Evolutionary conservation across 2,329 filamentous ascomycete genomes (phyloP).

Genomic region (Parafenestella ontariensis): DNA sequence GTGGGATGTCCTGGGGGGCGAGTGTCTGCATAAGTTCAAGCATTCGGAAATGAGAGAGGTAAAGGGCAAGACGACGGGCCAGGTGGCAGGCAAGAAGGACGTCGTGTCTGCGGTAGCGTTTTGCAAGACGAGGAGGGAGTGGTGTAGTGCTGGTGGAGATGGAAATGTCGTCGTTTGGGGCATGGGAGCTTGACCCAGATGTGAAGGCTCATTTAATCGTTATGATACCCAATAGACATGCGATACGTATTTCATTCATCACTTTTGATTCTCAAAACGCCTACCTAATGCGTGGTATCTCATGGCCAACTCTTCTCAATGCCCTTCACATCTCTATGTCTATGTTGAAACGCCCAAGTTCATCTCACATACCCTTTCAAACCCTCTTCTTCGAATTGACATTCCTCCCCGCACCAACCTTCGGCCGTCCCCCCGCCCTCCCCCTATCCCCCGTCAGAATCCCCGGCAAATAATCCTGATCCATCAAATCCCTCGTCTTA

Average conservation of each 20-base stretch:
- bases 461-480: constrained; percentile 87
- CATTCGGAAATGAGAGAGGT: constrained; percentile 48
- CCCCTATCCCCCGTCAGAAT: constrained; percentile 82
- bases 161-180: constrained; percentile 51
- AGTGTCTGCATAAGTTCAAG: constrained; percentile 67
- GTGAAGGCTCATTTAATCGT: not conserved
- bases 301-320: not conserved
- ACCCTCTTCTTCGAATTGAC: constrained; percentile 78
- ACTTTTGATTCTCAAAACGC: constrained; percentile 4
- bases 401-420: constrained; percentile 83
- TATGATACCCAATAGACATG: constrained; percentile 11
- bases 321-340: not conserved
- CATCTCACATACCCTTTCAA: not conserved
- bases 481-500: constrained; percentile 85
- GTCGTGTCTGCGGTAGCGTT: constrained; percentile 58
- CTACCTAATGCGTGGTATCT: constrained; percentile 10
- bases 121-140: constrained; percentile 55
- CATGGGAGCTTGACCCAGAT: constrained; percentile 14
- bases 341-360: not conserved
- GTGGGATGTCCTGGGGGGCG: constrained; percentile 84
- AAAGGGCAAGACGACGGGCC: constrained; percentile 15
- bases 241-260: not conserved
- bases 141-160: constrained; percentile 59
- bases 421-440: constrained; percentile 70
- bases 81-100: constrained; percentile 48